phyloP scores from a whole-genome alignment of 1,284 basidiomycete species.

The Cerrena zonata region DNA sequence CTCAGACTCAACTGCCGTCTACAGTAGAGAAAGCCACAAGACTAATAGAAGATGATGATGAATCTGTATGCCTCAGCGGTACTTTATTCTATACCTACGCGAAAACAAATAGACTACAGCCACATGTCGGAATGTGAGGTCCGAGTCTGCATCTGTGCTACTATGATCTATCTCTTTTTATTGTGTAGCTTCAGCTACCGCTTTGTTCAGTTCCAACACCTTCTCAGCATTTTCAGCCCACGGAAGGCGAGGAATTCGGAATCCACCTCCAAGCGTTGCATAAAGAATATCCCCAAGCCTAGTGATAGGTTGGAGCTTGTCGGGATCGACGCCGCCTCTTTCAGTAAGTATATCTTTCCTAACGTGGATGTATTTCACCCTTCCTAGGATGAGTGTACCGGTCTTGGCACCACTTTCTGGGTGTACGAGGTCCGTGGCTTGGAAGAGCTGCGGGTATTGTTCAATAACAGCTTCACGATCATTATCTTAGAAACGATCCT shows the following conservation, averaged over 20 bases:
- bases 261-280: constrained; percentile 47
- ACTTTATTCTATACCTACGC: no score
- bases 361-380: constrained; percentile 60
- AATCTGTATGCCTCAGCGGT: no score
- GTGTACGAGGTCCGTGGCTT: constrained; percentile 49
- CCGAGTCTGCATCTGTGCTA: no score
- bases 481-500: constrained; percentile 9
- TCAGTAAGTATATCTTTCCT: constrained; percentile 44
- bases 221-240: constrained; percentile 40
- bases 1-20: no score
- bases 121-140: no score
- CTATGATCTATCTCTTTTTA: no score
- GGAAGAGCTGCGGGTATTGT: constrained; percentile 45
- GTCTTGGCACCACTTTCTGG: constrained; percentile 38
- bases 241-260: constrained; percentile 48
- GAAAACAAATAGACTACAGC: no score
- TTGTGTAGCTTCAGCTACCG: no score
- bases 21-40: no score
- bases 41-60: no score
- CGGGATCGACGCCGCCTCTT: constrained; percentile 51
- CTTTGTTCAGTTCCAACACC: no score
- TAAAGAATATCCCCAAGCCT: constrained; percentile 64
- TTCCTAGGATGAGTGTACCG: constrained; percentile 58
- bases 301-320: constrained; percentile 52
- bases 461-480: no score